Conservation (phyloP, 352 stramenopile species). For the Globisporangium uncinulatum region DNA sequence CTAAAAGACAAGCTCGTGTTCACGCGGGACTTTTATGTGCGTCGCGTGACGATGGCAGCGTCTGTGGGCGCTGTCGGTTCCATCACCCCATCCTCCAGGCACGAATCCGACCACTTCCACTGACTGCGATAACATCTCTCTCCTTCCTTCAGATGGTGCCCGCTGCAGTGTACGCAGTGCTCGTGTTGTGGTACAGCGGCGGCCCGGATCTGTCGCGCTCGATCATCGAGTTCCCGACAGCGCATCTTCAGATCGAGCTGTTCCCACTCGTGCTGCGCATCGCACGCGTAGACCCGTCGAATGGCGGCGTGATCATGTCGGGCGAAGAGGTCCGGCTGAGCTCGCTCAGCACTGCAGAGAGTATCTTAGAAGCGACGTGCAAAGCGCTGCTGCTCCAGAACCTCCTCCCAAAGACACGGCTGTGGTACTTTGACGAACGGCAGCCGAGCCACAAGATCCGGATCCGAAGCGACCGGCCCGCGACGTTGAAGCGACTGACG, state of each 20-base stretch:
- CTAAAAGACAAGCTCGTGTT: slow-evolving; percentile 74
- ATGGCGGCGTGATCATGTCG: slow-evolving; percentile 66
- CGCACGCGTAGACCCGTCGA: slow-evolving; percentile 58
- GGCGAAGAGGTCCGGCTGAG: slow-evolving; percentile 78
- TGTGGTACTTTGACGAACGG: slow-evolving; percentile 83
- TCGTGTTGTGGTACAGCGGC: slow-evolving; percentile 78
- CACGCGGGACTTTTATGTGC: slow-evolving; percentile 72
- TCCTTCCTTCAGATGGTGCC: slow-evolving; percentile 52
- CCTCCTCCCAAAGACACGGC: slow-evolving; percentile 54
- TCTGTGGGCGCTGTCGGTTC: no score
- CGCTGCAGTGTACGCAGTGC: slow-evolving; percentile 48
- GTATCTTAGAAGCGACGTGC: slow-evolving; percentile 64
- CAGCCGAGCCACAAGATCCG: slow-evolving; percentile 64
- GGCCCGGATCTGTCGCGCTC: slow-evolving; percentile 58
- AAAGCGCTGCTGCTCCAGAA: slow-evolving; percentile 72
- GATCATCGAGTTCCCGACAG: slow-evolving; percentile 37
- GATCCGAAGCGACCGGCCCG: slow-evolving; percentile 34
- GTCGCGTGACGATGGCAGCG: slow-evolving; percentile 9
- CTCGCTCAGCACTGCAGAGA: slow-evolving; percentile 48
- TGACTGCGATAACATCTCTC: neutral
- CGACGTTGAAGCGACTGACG: slow-evolving; percentile 50
- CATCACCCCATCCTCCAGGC: no score
- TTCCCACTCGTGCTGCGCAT: slow-evolving; percentile 79
- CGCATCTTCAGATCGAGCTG: slow-evolving; percentile 56
- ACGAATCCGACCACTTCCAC: neutral